Conservation (phyloP, 176 grass and related monocot species). For the Cenchrus fungigraminus region DNA sequence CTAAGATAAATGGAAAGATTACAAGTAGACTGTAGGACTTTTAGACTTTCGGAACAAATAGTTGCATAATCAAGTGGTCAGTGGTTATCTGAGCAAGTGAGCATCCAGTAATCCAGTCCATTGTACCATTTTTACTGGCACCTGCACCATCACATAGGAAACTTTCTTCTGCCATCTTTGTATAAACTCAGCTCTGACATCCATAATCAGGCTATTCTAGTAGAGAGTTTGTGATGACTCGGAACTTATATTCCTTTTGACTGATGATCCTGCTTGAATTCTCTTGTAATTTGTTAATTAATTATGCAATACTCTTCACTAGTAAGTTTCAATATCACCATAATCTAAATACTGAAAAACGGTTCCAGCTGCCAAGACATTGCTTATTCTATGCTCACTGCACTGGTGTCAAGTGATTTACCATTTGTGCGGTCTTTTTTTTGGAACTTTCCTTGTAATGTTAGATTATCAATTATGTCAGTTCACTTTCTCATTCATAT, state of each 20-base stretch:
- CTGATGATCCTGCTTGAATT: constrained; percentile 7
- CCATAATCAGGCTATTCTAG: not conserved
- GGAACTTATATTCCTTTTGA: constrained; percentile 16
- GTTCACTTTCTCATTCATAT: constrained; percentile 5
- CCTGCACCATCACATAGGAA: not conserved
- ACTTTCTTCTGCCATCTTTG: constrained; percentile 4
- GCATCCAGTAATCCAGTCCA: not conserved
- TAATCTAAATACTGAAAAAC: too few species aligned
- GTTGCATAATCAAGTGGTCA: not conserved
- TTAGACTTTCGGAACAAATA: constrained; percentile 9
- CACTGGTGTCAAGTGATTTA: too few species aligned
- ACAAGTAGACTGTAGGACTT: not conserved
- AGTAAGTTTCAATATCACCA: not conserved
- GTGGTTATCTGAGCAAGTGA: constrained; percentile 2
- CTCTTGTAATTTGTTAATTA: not conserved
- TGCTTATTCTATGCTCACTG: too few species aligned
- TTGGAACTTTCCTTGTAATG: not conserved
- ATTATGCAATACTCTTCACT: constrained; percentile 7
- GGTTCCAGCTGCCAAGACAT: too few species aligned
- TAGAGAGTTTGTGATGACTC: not conserved
- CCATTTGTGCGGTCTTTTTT: constrained; percentile 9
- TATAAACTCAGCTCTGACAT: constrained; percentile 3
- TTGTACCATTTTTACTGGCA: not conserved
- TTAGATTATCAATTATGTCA: not conserved
- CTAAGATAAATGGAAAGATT: constrained; percentile 24